A percentile compares a stretch with the other conserved stretches of the same genome.
These are phyloP conservation scores for Arabidopsis lyrata DNA, from an alignment of 441 rosid genomes.

Conservation along the genomic window DNA sequence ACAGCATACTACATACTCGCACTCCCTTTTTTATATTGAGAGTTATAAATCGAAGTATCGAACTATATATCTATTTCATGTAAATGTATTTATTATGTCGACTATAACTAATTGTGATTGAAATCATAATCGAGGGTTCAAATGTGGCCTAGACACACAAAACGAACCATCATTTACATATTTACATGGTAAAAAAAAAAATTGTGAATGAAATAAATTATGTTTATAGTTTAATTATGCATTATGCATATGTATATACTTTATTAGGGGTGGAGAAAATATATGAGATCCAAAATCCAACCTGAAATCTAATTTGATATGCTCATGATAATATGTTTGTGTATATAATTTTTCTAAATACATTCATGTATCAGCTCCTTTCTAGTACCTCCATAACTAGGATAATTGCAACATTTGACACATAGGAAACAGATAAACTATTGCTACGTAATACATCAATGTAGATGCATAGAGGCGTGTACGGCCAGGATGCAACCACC, in stretches of 20 bases:
- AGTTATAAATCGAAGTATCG: not conserved
- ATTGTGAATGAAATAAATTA: no score
- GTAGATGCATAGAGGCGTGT: conserved; percentile 22
- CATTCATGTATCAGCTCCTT: not conserved
- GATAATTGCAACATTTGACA: not conserved
- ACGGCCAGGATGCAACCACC: conserved; percentile 37
- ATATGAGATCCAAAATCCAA: no score
- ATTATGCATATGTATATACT: no score
- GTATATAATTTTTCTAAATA: no score
- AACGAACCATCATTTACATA: not conserved
- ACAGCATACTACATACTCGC: not conserved
- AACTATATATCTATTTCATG: not conserved
- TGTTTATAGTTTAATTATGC: no score
- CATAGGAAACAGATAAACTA: not conserved
- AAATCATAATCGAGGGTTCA: not conserved
- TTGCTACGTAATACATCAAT: not conserved
- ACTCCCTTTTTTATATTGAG: no score
- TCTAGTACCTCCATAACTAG: not conserved
- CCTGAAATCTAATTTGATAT: no score
- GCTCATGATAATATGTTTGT: no score
- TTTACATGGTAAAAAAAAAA: no score
- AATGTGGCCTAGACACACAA: not conserved
- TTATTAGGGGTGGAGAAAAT: no score
- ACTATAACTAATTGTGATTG: not conserved
- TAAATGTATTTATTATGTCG: not conserved